A percentile compares a stretch with the other conserved stretches of the same genome.
These are phyloP conservation scores for Reutealis trisperma DNA, from an alignment of 345 rosid genomes.

Conservation along the genomic window DNA sequence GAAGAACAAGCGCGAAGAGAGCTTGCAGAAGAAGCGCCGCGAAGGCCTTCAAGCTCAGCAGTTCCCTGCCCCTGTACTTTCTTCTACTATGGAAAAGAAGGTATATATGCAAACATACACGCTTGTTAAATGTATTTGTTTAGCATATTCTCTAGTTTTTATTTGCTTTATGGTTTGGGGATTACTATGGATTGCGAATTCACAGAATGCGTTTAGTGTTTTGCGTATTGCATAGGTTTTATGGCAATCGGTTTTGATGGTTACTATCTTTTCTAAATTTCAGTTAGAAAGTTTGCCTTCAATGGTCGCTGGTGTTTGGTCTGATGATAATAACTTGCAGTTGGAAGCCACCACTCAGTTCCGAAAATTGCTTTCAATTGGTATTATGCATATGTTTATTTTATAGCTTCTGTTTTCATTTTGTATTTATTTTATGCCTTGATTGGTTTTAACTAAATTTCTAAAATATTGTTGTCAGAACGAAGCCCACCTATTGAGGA, in stretches of 20 bases:
- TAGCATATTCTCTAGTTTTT: not conserved
- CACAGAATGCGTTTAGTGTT: not conserved
- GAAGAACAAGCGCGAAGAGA: conserved; percentile 37
- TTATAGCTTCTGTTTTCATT: not conserved
- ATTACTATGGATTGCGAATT: not conserved
- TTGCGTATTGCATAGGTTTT: not conserved
- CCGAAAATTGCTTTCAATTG: conserved; percentile 34
- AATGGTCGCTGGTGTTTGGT: conserved; percentile 31
- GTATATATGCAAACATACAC: not conserved
- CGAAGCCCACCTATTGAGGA: conserved; percentile 32
- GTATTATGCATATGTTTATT: not conserved
- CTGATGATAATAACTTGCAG: conserved; percentile 28
- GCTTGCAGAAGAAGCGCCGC: conserved; percentile 34
- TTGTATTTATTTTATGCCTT: not conserved
- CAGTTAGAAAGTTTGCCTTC: conserved; percentile 36
- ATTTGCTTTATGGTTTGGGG: not conserved
- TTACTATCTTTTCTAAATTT: not conserved
- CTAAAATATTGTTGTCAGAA: conserved; percentile 3
- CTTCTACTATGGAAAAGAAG: conserved; percentile 27
- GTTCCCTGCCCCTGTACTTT: not conserved
- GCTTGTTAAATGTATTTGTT: not conserved
- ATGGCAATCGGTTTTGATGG: not conserved
- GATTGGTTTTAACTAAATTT: not conserved
- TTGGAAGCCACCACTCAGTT: conserved; percentile 34
- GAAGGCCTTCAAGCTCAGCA: conserved; percentile 27